Base-by-base conservation (phyloP, 202 grass and related monocot species). In the Elaeis oleifera region DNA sequence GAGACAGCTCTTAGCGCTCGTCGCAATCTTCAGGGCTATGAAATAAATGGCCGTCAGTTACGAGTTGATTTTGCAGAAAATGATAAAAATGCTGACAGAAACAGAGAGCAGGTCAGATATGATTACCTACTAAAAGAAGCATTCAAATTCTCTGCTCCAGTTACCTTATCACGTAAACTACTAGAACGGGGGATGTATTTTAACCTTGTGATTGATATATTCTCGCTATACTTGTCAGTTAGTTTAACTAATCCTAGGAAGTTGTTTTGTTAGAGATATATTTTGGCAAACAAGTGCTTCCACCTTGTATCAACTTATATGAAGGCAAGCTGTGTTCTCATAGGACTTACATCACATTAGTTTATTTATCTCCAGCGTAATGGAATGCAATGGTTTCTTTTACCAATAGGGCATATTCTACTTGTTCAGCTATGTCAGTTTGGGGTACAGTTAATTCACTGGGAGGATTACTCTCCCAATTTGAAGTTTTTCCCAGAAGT, bases 31-130 rank as follows among this genome's bases (percentile, higher is more conserved):
- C 94, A 99, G 63, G 88, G 94, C 56, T 89, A 99, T 64, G 94
- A 99, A 50, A 89, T 99, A 55, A 99, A 99, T 80, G 94, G 94
- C 4, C 94, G 94, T 44, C 94, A 99, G 16, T 78, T 99, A 58
- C 82, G 94, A 60, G 88, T 99, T 72, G 94, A 99, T 78, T 99
- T 99, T 89, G 88, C 88, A 32, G 94, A 99, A 89, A 99, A 89
- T 79, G 94, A 87, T 68, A 99, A 90, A 81, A 99, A 82, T 78
- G 72, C 82, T 63, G 94, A 99, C 73, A 85, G 88, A 73, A 99
- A 89, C 72, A 91, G 88, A 81, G 94, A 99, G 73, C 90, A 99
- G 94, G 94, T 99, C 36, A 81, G 79, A 80, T 74, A 73, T 75
- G 56, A 80, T 74, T 60, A 78, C 26, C 67, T 68, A 73, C 65